Conservation (phyloP, 2,329 filamentous ascomycete genomes). For the Coniochaeta sp. region DNA sequence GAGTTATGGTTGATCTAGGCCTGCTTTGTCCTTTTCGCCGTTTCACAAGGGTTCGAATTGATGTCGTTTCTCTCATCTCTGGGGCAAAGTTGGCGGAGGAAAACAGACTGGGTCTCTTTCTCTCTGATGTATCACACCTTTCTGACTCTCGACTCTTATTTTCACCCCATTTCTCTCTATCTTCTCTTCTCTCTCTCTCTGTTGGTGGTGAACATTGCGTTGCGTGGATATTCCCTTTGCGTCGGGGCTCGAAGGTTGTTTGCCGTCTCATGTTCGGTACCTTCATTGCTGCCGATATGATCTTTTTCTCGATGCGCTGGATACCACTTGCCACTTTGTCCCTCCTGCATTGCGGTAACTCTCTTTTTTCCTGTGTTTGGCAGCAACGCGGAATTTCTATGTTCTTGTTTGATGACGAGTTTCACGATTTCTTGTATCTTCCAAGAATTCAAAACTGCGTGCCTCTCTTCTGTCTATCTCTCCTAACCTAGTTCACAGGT, state of each 20-base stretch:
- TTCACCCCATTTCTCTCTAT: no score
- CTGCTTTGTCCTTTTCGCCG: background rate
- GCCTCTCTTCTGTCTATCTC: background rate
- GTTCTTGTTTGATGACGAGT: slow-evolving; percentile 10
- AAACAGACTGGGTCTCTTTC: slow-evolving; percentile 3
- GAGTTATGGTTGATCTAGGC: background rate
- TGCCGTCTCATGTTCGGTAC: background rate
- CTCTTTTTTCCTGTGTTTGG: slow-evolving; percentile 11
- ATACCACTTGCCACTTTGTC: no score
- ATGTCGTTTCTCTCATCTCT: background rate
- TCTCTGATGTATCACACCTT: slow-evolving; percentile 1
- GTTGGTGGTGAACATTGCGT: no score
- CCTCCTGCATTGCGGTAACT: slow-evolving; percentile 15
- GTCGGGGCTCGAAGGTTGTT: background rate
- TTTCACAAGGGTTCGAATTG: background rate
- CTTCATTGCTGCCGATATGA: slow-evolving; percentile 11
- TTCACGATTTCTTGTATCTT: slow-evolving; percentile 12
- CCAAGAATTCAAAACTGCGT: background rate
- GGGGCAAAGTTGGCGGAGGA: background rate
- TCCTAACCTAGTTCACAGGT: background rate
- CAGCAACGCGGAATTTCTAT: no score
- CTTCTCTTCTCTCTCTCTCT: no score
- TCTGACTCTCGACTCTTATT: background rate
- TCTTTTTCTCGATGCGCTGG: slow-evolving; percentile 17
- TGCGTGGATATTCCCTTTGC: no score